Base-by-base conservation (phyloP, 352 stramenopile genomes). In the Pythium phragmitis region DNA sequence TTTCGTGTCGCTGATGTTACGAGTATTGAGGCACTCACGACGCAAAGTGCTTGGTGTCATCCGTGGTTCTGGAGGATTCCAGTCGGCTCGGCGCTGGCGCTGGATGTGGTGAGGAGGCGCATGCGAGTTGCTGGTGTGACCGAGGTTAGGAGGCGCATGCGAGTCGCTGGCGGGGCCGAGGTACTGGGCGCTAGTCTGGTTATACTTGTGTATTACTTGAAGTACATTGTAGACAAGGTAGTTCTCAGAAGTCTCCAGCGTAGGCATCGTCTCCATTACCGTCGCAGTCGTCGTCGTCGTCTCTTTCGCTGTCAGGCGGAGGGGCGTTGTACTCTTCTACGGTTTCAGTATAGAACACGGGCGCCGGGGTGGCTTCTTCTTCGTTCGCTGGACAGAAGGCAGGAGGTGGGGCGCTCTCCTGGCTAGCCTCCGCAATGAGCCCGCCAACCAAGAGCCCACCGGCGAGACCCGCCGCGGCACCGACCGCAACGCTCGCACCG, bases 361-460 rank as follows among this genome's bases (percentile, higher is more conserved):
- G 26, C 26, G 26, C 26, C 26, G 26, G 26, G 26, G 26, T 5
- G 26, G 26, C 4, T 3, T 39, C 34, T 39, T 9, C 11, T 13
- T 39, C 34, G 7, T 13, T 6, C 2, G 11, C 34, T 39, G 11
- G 34, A 14, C 7, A 39, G 11, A 21, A 46, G 39, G 9, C 39
- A 3, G 39, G 39, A 6, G 39, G 39, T 46, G 39, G 39, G 39
- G 34, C 34, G 34, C 34, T 39, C 7, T 33, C 26, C 3, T 64
- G 16, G 21, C 57, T 48, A 14, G 57, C 57, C 17, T 57, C 57
- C 1, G 57, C 33, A 46, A 64, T 64, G 34, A 57, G 19, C 7
- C 39, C 57, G 16, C 57, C 57, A n/a, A 64, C 16, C 19, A 64
- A 6, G 26, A 64, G 21, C 3, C 57, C 57, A 42, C 57, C 57